These are phyloP conservation scores for Panicum hallii DNA, from an alignment of 202 grass and related monocot genomes.

Conservation along the genomic window DNA sequence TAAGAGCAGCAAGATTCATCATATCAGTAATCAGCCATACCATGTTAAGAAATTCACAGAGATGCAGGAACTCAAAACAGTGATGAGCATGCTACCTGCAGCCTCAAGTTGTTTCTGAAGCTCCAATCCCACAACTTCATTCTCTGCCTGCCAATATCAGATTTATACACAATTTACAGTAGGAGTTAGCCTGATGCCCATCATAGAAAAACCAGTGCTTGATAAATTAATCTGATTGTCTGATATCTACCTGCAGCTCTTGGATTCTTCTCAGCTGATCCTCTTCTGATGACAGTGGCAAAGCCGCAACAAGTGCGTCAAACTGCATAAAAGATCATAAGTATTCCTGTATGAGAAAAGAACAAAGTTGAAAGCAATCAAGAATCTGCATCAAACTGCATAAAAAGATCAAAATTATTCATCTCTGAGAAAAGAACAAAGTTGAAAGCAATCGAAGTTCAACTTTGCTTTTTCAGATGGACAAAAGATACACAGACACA, in stretches of 20 bases:
- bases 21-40: background rate
- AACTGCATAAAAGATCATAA: constrained; percentile 60
- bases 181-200: background rate
- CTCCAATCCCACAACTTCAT: constrained; percentile 79
- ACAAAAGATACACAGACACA: no score
- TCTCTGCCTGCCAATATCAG: constrained; percentile 71
- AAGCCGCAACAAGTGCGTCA: constrained; percentile 77
- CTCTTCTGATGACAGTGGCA: constrained; percentile 83
- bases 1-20: constrained; percentile 30
- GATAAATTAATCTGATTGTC: background rate
- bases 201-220: background rate
- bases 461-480: background rate
- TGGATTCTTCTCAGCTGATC: constrained; percentile 81
- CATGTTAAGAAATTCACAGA: background rate
- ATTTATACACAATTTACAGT: background rate
- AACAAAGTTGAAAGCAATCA: background rate
- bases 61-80: background rate
- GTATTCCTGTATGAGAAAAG: background rate
- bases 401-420: constrained; percentile 10
- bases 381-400: constrained; percentile 70
- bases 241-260: constrained; percentile 68
- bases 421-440: background rate
- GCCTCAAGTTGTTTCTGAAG: constrained; percentile 91
- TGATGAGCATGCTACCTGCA: constrained; percentile 56
- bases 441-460: background rate